Base-by-base conservation (phyloP, 257 asterid genomes). In the Mitragyna speciosa region DNA sequence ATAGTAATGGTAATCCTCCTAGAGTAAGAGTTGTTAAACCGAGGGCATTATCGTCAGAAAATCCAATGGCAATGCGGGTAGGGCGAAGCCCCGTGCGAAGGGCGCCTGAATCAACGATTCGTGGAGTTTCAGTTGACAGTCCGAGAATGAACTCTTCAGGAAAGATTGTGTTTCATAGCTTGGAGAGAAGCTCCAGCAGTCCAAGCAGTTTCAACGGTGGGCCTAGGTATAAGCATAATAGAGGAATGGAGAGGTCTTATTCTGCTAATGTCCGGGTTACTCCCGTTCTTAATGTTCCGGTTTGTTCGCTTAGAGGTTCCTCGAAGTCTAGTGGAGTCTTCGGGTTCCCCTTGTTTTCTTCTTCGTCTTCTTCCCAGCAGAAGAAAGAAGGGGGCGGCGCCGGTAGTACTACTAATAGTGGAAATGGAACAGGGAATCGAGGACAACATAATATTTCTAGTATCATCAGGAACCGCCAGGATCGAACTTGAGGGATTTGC, bases 121-220 rank as follows among this genome's bases (percentile, higher is more conserved):
- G 91, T 0, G 91, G 92, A 24, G 89, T 83, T 20, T 91, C 97
- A 4, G 96, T 84, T 4, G 99, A 96, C 73, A 96, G 99, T 78
- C 99, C 99, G 11, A 88, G 99, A 15, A 94, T 96, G 97, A 96
- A 93, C 70, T 90, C 98, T 0, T 94, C 94, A 0, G 99, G 99
- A 10, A 93, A 93, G 86, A 91, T 96, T 15, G 96, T 96, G 39
- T 96, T 93, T 74, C 95, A 96, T 54, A 87, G 96, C 84, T 73
- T 96, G 85, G 99, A 92, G 88, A 87, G 99, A 85, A 96, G 99
- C 71, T 92, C 99, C 12, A 96, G 99, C 83, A 96, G 97, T 75
- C 99, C 99, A 6, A 91, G 97, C 88, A 88, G 87, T 39, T 89
- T 94, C 79, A 92, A 89, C 33, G 93, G 95, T 31, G 98, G 94